Conservation (phyloP, 2,329 filamentous ascomycete genomes). For the Rutstroemia sydowiana region DNA sequence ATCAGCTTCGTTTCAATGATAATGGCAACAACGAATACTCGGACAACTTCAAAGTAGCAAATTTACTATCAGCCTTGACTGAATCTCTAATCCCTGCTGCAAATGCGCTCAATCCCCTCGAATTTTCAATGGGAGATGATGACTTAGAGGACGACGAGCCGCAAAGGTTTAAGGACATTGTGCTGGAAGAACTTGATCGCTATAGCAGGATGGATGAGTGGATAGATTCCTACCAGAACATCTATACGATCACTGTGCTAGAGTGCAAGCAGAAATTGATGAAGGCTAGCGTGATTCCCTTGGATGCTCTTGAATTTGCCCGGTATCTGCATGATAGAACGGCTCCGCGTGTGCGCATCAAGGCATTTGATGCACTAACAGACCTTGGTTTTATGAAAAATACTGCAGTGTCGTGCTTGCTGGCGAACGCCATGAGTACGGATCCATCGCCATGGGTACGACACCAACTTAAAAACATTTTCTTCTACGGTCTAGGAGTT, state of each 20-base stretch:
- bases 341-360: slow-evolving; percentile 55
- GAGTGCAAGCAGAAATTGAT: slow-evolving; percentile 56
- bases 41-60: slow-evolving; percentile 82
- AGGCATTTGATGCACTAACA: slow-evolving; percentile 56
- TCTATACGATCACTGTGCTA: slow-evolving; percentile 55
- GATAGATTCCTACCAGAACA: slow-evolving; percentile 60
- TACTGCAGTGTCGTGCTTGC: slow-evolving; percentile 45
- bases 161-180: slow-evolving; percentile 33
- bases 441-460: slow-evolving; percentile 59
- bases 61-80: slow-evolving; percentile 60
- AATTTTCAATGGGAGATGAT: slow-evolving; percentile 33
- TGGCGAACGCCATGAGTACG: slow-evolving; percentile 51
- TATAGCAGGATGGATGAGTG: slow-evolving; percentile 63
- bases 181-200: slow-evolving; percentile 58
- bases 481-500: slow-evolving; percentile 52
- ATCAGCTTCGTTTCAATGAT: slow-evolving; percentile 88
- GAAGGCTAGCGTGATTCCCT: slow-evolving; percentile 54
- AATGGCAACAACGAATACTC: slow-evolving; percentile 85
- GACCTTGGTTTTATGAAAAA: slow-evolving; percentile 55
- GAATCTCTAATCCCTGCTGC: slow-evolving; percentile 48
- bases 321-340: slow-evolving; percentile 61
- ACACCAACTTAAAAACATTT: slow-evolving; percentile 49
- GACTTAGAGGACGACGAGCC: slow-evolving; percentile 38
- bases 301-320: slow-evolving; percentile 47
- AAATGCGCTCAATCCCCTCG: slow-evolving; percentile 24